Percentiles rank a stretch among this genome's conserved stretches.
Evolutionary conservation across 805 yeast species (phyloP).

Genomic region (Saitoella complicata): DNA sequence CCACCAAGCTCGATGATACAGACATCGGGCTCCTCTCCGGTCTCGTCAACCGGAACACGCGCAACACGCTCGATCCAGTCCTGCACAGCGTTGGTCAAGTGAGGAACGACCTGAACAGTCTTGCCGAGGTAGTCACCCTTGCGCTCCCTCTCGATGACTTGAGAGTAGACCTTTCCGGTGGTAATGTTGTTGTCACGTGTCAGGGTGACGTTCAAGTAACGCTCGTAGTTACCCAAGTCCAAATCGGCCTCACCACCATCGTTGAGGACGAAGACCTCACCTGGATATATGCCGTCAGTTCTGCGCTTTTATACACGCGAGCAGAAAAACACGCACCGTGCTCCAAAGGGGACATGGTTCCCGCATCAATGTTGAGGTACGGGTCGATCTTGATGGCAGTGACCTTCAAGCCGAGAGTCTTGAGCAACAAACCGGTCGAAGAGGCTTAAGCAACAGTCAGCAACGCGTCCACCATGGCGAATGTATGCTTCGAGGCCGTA

Average conservation of each 20-base stretch:
- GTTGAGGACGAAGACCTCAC: constrained; percentile 86
- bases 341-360: constrained; percentile 98
- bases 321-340: constrained; percentile 39
- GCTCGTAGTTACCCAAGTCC: constrained; percentile 95
- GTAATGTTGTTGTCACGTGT: constrained; percentile 93
- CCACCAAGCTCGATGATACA: constrained; percentile 95
- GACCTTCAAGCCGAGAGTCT: constrained; percentile 85
- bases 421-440: constrained; percentile 85
- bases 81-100: constrained; percentile 90
- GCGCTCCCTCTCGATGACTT: constrained; percentile 69
- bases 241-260: constrained; percentile 99
- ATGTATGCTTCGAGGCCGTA: background rate
- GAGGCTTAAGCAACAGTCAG: constrained; percentile 55
- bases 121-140: constrained; percentile 95
- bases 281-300: background rate
- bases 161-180: constrained; percentile 91
- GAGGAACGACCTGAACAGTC: constrained; percentile 99
- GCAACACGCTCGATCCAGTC: constrained; percentile 96
- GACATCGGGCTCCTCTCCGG: constrained; percentile 81
- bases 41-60: constrained; percentile 74
- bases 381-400: constrained; percentile 98
- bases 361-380: constrained; percentile 97
- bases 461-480: background rate
- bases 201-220: constrained; percentile 84
- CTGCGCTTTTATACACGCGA: background rate